Evolutionary conservation across 768 basidiomycete genomes (phyloP), one percentile per base, ranked within the genome.

Genomic region (Thelephora aurantiotincta): DNA sequence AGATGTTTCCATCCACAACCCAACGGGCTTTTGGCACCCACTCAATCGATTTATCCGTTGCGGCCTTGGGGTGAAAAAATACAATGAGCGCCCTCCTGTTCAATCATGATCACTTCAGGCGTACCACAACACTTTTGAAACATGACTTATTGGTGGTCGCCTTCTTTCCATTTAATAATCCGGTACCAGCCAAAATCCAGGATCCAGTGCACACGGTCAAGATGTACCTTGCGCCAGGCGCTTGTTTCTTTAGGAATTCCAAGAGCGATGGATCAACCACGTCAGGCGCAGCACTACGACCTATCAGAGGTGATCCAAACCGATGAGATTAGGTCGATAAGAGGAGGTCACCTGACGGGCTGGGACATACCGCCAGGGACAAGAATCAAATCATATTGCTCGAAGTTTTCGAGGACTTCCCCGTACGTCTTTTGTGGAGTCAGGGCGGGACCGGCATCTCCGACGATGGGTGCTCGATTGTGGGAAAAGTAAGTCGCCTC

Each of bases 11-110:
- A 48, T 69, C 67, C 9, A 59, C 57, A 13, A 67, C 65, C 61
- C 62, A 68, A 1, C 68, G 56, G 9, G 67, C 67, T 41, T 62
- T 63, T 2, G 63, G 54, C 4, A 67, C 55, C 66, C 67, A 68
- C 5, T 50, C 52, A 20, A 68, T 63, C 2, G 16, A 23, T 1
- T 22, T 22, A 11, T 52, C 47, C 34, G 45, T 50, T 11, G 60
- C 56, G 9, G 50, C 55, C 50, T 56, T 54, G 59, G 50, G 46
- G n/a, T n/a, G 16, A n/a, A 26, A 35, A 26, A 26, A 23, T 18
- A 9, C 18, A 16, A 12, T 13, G n/a, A 7, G 30, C 19, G 18
- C 34, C n/a, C 14, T 43, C 34, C 19, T 19, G 20, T n/a, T 18
- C 26, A 9, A 30, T 30, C 9, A 30, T n/a, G n/a, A n/a, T n/a